A percentile compares a stretch with the other conserved stretches of the same genome.
These are phyloP conservation scores for Phoenix dactylifera DNA, from an alignment of 176 grass and related monocot genomes.

Conservation along the genomic window DNA sequence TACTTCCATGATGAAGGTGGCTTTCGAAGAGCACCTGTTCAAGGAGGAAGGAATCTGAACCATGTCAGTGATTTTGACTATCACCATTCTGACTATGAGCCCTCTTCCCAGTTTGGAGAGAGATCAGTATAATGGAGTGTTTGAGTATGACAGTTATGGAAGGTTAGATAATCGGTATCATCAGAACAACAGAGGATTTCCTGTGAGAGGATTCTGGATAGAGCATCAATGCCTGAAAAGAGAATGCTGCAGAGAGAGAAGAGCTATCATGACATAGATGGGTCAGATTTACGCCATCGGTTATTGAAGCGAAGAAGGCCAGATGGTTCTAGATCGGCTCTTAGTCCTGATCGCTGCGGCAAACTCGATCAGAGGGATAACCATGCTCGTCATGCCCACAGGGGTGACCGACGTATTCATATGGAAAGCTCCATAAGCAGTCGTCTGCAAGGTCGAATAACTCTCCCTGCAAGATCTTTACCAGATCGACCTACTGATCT, in stretches of 20 bases:
- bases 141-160: constrained; percentile 12
- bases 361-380: background rate
- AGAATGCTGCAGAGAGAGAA: constrained; percentile 5
- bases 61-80: background rate
- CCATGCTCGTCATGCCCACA: background rate
- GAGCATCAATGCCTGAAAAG: constrained; percentile 22
- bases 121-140: constrained; percentile 10
- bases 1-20: constrained; percentile 23
- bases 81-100: constrained; percentile 8
- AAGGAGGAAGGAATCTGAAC: constrained; percentile 1
- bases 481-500: constrained; percentile 15
- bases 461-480: constrained; percentile 20
- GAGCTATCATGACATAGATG: background rate
- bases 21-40: background rate
- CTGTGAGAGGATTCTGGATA: constrained; percentile 22
- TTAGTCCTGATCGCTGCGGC: background rate
- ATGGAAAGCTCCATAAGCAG: constrained; percentile 10
- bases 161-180: constrained; percentile 22
- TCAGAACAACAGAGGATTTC: constrained; percentile 22
- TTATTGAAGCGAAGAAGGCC: constrained; percentile 51
- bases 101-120: background rate
- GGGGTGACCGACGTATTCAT: background rate
- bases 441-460: constrained; percentile 46
- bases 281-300: constrained; percentile 44
- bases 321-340: constrained; percentile 4